Conservation (phyloP, 768 basidiomycete species). For the Rhizopogon vesiculosus region DNA sequence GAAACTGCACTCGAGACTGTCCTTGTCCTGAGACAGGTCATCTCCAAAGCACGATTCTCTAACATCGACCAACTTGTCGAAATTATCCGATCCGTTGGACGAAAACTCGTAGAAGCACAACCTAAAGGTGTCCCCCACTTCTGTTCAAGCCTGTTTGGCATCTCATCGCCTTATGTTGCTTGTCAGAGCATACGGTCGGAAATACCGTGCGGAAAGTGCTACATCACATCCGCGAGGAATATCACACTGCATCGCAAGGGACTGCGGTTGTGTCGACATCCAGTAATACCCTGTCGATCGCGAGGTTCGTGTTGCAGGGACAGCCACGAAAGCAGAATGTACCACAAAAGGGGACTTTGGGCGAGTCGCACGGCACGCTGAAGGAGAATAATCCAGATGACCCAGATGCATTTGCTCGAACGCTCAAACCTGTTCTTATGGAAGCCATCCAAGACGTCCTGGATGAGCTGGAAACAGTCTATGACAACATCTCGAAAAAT, state of each 20-base stretch:
- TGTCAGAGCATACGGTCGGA: constrained; percentile 85
- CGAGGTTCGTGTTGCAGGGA: constrained; percentile 79
- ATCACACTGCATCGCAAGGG: constrained; percentile 69
- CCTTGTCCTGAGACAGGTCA: constrained; percentile 82
- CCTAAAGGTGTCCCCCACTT: constrained; percentile 70
- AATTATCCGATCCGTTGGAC: constrained; percentile 76
- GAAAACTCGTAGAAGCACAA: constrained; percentile 82
- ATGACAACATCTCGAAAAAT: constrained; percentile 91
- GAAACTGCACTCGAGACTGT: constrained; percentile 88
- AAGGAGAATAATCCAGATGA: constrained; percentile 72
- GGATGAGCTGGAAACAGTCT: constrained; percentile 93
- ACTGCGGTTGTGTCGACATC: constrained; percentile 30
- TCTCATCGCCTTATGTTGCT: constrained; percentile 1
- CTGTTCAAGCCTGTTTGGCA: constrained; percentile 3
- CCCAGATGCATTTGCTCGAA: constrained; percentile 71
- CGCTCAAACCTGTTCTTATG: constrained; percentile 89
- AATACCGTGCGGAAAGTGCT: constrained; percentile 92
- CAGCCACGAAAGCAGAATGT: constrained; percentile 52
- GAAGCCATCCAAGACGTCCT: constrained; percentile 96
- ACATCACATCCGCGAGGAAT: constrained; percentile 94
- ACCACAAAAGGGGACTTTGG: constrained; percentile 30
- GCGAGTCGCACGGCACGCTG: constrained; percentile 51
- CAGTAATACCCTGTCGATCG: constrained; percentile 58
- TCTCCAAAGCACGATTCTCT: constrained; percentile 80
- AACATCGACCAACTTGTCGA: constrained; percentile 82